Evolutionary conservation across 306 rosid genomes (phyloP).

Genomic region (Delonix regia): DNA sequence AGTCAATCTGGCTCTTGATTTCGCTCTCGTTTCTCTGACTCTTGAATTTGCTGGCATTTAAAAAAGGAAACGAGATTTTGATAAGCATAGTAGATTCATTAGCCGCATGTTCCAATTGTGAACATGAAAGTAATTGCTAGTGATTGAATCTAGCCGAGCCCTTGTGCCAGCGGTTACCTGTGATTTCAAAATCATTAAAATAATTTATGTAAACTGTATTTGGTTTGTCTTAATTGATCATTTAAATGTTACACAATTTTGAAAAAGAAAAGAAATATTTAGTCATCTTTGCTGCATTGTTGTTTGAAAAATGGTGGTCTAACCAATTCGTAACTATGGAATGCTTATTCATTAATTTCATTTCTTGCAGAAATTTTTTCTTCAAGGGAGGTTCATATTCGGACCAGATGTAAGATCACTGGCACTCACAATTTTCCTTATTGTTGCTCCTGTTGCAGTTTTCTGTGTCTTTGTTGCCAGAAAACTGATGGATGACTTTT

Average conservation of each 20-base stretch:
- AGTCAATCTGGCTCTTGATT: conserved; percentile 2
- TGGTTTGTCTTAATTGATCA: not conserved
- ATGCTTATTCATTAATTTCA: conserved; percentile 32
- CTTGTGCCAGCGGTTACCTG: not conserved
- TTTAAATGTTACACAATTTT: not conserved
- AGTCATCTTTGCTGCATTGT: conserved; percentile 2
- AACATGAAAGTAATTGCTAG: conserved; percentile 2
- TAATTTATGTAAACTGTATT: conserved; percentile 5
- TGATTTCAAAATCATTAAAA: not conserved
- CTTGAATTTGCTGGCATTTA: not conserved
- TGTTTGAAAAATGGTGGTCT: conserved; percentile 18
- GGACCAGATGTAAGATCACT: conserved; percentile 98
- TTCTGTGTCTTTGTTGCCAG: conserved; percentile 93
- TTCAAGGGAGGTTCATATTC: conserved; percentile 94
- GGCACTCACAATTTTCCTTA: conserved; percentile 79
- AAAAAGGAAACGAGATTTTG: not conserved
- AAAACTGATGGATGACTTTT: conserved; percentile 75
- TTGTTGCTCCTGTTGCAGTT: conserved; percentile 80
- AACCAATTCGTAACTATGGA: conserved; percentile 1
- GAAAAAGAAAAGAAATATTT: not conserved
- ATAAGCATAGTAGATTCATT: not conserved
- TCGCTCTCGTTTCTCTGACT: not conserved
- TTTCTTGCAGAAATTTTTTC: conserved; percentile 82
- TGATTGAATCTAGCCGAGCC: not conserved
- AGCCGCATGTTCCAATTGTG: not conserved